Base-by-base conservation (phyloP, 192 early-diverging fungal species). In the Endogone sp. region DNA sequence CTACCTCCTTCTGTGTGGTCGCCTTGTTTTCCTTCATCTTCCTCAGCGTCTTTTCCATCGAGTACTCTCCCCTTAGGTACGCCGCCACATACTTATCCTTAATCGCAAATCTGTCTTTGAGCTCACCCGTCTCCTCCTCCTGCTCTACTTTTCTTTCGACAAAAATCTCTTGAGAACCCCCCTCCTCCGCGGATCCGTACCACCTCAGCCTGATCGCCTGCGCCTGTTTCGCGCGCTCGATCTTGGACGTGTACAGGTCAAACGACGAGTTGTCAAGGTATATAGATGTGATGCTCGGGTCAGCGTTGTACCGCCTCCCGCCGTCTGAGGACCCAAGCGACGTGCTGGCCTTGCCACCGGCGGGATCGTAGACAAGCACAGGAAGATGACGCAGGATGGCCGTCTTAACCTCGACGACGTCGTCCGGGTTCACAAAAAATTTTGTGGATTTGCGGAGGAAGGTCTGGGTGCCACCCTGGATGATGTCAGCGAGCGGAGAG, bases 381-480 rank as follows among this genome's bases (percentile, higher is more conserved):
- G 96, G 96, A 30, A 98, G 82, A 64, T 95, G 89, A 75, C 93
- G 91, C 9, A 98, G 85, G 31, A 98, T 90, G 64, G 89, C 88
- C 63, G 91, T 89, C 75, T 97, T 96, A 73, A 98, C 91, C 80
- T 96, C 95, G 69, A 93, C 93, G 49, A 98, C 88, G 75, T 98
- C 95, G 76, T 97, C 94, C 2, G 92, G 92, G 75, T 97, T 95
- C 3, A 99, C 94, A 95, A 95, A 99, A 81, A 95, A 99, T 80
- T 97, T 97, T 68, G 84, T 88, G 4, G 95, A 94, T 62, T 88
- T 86, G 44, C 95, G 84, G 25, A 95, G 91, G 82, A 95, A 91
- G 20, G 77, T 78, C 13, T 76, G 65, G 68, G 72, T 68, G 57
- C 70, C 67, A 29, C 62, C 64, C 72, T 9, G 29, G 24, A 29